A percentile compares a stretch with the other conserved stretches of the same genome.
These are phyloP conservation scores for Mitragyna speciosa DNA, from an alignment of 257 asterid genomes.

Conservation along the genomic window DNA sequence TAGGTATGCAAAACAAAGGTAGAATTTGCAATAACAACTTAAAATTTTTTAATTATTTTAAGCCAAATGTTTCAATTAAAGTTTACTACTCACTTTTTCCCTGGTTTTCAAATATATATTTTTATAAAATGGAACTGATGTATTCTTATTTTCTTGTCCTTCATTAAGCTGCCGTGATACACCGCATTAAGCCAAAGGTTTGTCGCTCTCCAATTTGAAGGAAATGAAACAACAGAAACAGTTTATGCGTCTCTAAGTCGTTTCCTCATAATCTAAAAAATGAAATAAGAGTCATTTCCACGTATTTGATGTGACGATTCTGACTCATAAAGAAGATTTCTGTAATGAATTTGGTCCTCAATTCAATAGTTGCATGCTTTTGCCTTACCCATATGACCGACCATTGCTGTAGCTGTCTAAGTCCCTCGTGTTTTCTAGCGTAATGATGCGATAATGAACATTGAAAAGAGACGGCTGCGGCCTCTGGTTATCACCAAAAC, in stretches of 20 bases:
- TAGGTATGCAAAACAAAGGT: too few relatives aligned
- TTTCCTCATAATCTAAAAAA: neutral
- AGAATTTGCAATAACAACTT: too few relatives aligned
- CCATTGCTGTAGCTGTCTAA: neutral
- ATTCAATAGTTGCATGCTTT: neutral
- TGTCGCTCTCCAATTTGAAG: constrained; percentile 5
- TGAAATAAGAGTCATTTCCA: too few relatives aligned
- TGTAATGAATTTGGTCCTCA: constrained; percentile 6
- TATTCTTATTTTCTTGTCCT: neutral
- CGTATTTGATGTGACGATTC: constrained; percentile 1
- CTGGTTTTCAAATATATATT: too few relatives aligned
- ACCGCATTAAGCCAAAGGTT: neutral
- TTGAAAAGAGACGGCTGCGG: neutral
- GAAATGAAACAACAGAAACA: neutral
- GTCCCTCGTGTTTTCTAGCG: neutral
- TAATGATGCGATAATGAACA: neutral
- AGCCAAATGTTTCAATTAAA: too few relatives aligned
- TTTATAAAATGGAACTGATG: neutral
- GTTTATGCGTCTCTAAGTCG: neutral
- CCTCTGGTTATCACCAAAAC: neutral
- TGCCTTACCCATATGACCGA: constrained; percentile 17
- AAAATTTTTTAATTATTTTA: too few relatives aligned
- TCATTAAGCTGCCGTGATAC: neutral
- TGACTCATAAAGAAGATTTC: constrained; percentile 6
- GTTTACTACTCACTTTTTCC: too few relatives aligned